These are phyloP conservation scores for Lactarius akahatsu DNA, from an alignment of 768 basidiomycete genomes.

Conservation along the genomic window DNA sequence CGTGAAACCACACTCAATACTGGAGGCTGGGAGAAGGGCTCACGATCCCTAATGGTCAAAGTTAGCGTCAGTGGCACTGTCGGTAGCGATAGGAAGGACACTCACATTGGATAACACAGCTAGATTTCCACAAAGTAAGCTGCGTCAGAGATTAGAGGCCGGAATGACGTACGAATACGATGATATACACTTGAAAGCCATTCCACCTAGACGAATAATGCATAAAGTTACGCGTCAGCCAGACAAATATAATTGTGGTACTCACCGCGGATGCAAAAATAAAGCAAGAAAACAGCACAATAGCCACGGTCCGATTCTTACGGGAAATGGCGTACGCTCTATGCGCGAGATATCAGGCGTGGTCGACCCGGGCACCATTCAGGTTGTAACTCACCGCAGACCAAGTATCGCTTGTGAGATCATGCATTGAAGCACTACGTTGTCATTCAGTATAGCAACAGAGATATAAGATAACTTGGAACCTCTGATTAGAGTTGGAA, in stretches of 20 bases:
- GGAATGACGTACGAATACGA: conserved; percentile 44
- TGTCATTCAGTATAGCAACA: background rate
- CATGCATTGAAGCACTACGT: conserved; percentile 59
- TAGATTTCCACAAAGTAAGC: conserved; percentile 25
- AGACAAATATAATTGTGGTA: conserved; percentile 28
- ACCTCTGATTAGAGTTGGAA: conserved; percentile 65
- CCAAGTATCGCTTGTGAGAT: conserved; percentile 65
- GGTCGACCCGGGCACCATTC: background rate
- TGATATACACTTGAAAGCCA: conserved; percentile 55
- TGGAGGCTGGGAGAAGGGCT: conserved; percentile 20
- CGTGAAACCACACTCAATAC: background rate
- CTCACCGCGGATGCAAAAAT: conserved; percentile 47
- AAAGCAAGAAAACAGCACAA: conserved; percentile 43
- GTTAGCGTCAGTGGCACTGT: background rate
- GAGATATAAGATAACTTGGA: conserved; percentile 8
- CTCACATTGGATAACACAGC: conserved; percentile 11
- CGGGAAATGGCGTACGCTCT: conserved; percentile 60
- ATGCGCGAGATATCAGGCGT: background rate
- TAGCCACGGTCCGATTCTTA: conserved; percentile 44
- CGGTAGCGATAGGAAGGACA: background rate
- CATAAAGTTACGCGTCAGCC: background rate
- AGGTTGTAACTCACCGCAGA: conserved; percentile 43
- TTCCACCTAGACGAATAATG: conserved; percentile 41
- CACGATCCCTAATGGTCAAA: conserved; percentile 38
- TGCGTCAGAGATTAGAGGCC: conserved; percentile 2